Percentiles rank a stretch among this genome's conserved stretches.
Conservation (phyloP, 495 filamentous ascomycete genomes). For the Annulohypoxylon stygium region DNA sequence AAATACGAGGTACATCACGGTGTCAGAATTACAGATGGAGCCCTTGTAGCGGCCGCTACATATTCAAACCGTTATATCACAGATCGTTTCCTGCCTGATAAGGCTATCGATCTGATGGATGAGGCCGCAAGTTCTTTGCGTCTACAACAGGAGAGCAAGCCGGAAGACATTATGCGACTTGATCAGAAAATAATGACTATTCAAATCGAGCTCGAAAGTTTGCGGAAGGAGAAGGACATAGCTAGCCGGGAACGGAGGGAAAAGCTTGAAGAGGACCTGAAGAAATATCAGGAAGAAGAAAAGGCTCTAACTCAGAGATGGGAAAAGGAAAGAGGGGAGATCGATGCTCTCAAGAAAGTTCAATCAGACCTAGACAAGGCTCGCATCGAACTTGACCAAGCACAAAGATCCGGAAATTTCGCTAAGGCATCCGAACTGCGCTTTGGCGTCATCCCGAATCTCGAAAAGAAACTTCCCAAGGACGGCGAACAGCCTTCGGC, state of each 20-base stretch:
- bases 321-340: slow-evolving; percentile 89
- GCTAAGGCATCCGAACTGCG: slow-evolving; percentile 86
- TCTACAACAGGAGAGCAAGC: slow-evolving; percentile 96
- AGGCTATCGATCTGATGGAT: slow-evolving; percentile 96
- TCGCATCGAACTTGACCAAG: slow-evolving; percentile 84
- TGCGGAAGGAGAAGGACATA: slow-evolving; percentile 93
- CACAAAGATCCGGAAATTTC: slow-evolving; percentile 92
- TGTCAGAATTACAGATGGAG: slow-evolving; percentile 92
- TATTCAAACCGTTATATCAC: slow-evolving; percentile 97
- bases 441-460: slow-evolving; percentile 84
- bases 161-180: slow-evolving; percentile 88
- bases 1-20: slow-evolving; percentile 97
- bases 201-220: slow-evolving; percentile 95
- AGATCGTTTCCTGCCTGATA: slow-evolving; percentile 94
- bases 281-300: slow-evolving; percentile 78
- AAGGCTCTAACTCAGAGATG: slow-evolving; percentile 77
- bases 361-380: slow-evolving; percentile 89
- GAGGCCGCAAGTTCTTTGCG: slow-evolving; percentile 92
- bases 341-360: slow-evolving; percentile 84
- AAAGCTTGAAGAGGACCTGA: slow-evolving; percentile 81
- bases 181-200: slow-evolving; percentile 97
- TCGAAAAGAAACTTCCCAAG: slow-evolving; percentile 83
- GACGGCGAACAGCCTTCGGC: slow-evolving; percentile 70
- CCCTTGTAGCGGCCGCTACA: slow-evolving; percentile 90
- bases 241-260: slow-evolving; percentile 89